phyloP scores from a whole-genome alignment of 345 rosid species.

The Populus pruinosa region DNA sequence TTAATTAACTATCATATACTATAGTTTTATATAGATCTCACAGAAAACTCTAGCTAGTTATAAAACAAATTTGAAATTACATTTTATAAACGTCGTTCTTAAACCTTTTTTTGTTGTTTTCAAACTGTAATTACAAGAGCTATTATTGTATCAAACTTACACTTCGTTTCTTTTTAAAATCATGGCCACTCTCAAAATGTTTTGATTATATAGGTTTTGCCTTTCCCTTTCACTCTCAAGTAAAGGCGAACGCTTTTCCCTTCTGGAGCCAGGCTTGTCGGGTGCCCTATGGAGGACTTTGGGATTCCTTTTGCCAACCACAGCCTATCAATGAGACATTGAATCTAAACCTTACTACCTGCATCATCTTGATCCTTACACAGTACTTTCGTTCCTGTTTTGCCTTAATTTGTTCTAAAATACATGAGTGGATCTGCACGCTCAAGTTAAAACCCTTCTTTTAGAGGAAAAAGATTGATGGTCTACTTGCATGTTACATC shows the following conservation, averaged over 20 bases:
- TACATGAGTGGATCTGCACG: not conserved
- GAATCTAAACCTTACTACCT: not conserved
- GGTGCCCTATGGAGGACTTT: not conserved
- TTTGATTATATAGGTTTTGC: not conserved
- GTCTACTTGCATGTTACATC: not conserved
- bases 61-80: too few relatives aligned
- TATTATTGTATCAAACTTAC: too few relatives aligned
- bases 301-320: conserved; percentile 5
- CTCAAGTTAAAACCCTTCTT: not conserved
- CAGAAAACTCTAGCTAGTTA: too few relatives aligned
- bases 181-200: not conserved
- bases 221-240: not conserved
- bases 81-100: too few relatives aligned
- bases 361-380: not conserved
- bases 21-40: too few relatives aligned
- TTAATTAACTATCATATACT: too few relatives aligned
- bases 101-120: too few relatives aligned
- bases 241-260: not conserved
- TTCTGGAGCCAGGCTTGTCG: conserved; percentile 2
- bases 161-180: not conserved
- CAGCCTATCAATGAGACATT: not conserved
- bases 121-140: too few relatives aligned
- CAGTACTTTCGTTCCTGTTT: not conserved
- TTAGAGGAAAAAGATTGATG: not conserved
- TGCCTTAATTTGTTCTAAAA: not conserved